These are phyloP conservation scores for Pythium insidiosum DNA, from an alignment of 352 stramenopile species.

Conservation along the genomic window DNA sequence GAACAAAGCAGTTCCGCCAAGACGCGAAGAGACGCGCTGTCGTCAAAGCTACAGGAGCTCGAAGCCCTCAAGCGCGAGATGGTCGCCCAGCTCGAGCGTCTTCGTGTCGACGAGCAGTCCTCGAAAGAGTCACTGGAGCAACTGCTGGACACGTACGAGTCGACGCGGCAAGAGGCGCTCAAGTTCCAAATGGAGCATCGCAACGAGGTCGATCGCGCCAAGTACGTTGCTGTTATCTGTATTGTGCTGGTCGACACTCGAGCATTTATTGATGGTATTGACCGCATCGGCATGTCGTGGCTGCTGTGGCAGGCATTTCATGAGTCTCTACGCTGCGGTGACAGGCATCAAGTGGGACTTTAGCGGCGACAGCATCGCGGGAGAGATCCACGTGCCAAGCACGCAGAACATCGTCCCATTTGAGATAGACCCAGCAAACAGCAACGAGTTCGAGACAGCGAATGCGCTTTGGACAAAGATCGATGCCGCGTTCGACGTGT, in stretches of 20 bases:
- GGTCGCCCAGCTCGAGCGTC: constrained; percentile 49
- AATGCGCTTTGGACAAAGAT: background rate
- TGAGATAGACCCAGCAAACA: constrained; percentile 28
- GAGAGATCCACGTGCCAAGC: constrained; percentile 52
- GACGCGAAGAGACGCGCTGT: constrained; percentile 41
- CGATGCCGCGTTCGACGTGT: too few relatives aligned
- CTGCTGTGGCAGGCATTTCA: constrained; percentile 42
- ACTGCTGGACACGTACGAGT: constrained; percentile 62
- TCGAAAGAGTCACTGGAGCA: constrained; percentile 53
- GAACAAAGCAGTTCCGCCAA: constrained; percentile 33
- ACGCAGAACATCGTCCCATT: constrained; percentile 54
- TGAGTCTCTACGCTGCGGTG: constrained; percentile 65
- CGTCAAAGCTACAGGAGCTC: constrained; percentile 50
- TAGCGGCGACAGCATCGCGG: constrained; percentile 32
- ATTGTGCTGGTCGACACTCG: background rate
- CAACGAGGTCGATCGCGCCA: constrained; percentile 59
- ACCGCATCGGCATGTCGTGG: constrained; percentile 3
- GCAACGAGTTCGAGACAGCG: background rate
- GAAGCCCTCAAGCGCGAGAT: constrained; percentile 61
- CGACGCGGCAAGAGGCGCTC: constrained; percentile 44
- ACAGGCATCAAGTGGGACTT: constrained; percentile 82
- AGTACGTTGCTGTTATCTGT: constrained; percentile 21
- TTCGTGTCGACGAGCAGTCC: constrained; percentile 59
- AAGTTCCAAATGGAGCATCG: constrained; percentile 54
- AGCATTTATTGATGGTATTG: background rate